phyloP scores from a whole-genome alignment of 352 stramenopile genomes.

The Phytophthora sojae region DNA sequence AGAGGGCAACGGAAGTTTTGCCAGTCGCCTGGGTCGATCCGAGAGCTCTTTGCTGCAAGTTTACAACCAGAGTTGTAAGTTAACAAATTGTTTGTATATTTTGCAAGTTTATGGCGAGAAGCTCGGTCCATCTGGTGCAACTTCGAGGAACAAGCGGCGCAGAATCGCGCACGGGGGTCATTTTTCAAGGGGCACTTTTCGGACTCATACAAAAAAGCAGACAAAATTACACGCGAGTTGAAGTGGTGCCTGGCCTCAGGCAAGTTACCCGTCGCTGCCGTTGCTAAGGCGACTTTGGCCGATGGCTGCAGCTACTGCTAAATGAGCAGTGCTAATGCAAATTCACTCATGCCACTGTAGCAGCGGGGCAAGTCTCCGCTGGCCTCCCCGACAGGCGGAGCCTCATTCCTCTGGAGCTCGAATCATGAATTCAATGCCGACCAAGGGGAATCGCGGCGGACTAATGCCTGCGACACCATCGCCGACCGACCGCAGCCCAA shows the following conservation, averaged over 20 bases:
- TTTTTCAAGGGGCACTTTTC: neutral
- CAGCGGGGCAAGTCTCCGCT: neutral
- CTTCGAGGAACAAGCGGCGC: conserved; percentile 29
- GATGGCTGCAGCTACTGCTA: neutral
- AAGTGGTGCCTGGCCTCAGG: neutral
- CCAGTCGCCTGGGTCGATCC: too few relatives aligned
- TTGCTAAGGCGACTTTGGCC: neutral
- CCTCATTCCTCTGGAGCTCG: conserved; percentile 1
- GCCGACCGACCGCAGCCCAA: neutral
- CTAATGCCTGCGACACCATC: conserved; percentile 5
- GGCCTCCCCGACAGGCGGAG: neutral
- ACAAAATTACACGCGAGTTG: neutral
- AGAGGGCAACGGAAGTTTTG: too few relatives aligned
- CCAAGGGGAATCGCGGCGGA: neutral
- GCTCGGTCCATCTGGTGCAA: neutral
- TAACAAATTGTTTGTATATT: too few relatives aligned
- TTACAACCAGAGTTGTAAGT: too few relatives aligned
- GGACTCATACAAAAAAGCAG: neutral
- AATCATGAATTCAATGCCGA: conserved; percentile 1
- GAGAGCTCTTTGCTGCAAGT: too few relatives aligned
- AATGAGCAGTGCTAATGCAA: too few relatives aligned
- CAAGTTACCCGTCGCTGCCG: neutral
- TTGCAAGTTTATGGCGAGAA: too few relatives aligned
- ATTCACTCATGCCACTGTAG: neutral
- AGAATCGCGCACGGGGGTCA: neutral